These are phyloP conservation scores for Hygrocybe coccinea DNA, from an alignment of 768 basidiomycete species.

Conservation along the genomic window DNA sequence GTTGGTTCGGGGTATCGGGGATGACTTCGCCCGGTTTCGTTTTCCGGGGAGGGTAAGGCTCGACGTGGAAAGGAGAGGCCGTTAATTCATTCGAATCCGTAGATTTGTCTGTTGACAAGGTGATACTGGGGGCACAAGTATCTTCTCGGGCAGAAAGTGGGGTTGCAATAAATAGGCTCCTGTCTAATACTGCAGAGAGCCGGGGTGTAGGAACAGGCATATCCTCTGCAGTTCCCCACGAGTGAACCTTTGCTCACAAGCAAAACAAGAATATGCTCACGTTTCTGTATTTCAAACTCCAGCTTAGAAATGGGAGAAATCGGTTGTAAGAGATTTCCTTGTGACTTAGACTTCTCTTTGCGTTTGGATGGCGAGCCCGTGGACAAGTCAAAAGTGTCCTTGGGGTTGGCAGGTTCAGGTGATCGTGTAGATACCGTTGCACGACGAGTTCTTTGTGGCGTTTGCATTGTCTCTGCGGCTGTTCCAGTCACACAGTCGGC, in stretches of 20 bases:
- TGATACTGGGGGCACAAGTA: slow-evolving; percentile 27
- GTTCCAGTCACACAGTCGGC: slow-evolving; percentile 18
- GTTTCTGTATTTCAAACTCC: slow-evolving; percentile 58
- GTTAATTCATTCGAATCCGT: slow-evolving; percentile 50
- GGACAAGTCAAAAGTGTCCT: slow-evolving; percentile 29
- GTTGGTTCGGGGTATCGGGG: slow-evolving; percentile 54
- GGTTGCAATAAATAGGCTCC: slow-evolving; percentile 60
- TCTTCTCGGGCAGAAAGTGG: slow-evolving; percentile 41
- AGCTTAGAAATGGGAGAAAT: slow-evolving; percentile 64
- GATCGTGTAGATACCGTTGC: slow-evolving; percentile 68
- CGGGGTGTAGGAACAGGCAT: slow-evolving; percentile 45
- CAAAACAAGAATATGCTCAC: slow-evolving; percentile 37
- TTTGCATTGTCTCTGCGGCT: slow-evolving; percentile 26
- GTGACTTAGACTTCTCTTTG: slow-evolving; percentile 62
- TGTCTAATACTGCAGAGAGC: slow-evolving; percentile 64
- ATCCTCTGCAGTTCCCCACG: slow-evolving; percentile 8
- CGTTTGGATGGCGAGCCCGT: slow-evolving; percentile 54
- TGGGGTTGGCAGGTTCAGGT: slow-evolving; percentile 38
- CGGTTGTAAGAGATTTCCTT: slow-evolving; percentile 58
- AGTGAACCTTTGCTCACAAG: not conserved
- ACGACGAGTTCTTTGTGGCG: slow-evolving; percentile 46
- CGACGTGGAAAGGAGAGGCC: slow-evolving; percentile 58
- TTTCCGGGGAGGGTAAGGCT: slow-evolving; percentile 56
- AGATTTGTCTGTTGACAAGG: slow-evolving; percentile 25
- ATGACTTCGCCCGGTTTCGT: slow-evolving; percentile 33